Percentiles rank a stretch among this genome's conserved stretches.
Conservation (phyloP, 257 asterid genomes). For the Parsonsia alboflavescens region DNA sequence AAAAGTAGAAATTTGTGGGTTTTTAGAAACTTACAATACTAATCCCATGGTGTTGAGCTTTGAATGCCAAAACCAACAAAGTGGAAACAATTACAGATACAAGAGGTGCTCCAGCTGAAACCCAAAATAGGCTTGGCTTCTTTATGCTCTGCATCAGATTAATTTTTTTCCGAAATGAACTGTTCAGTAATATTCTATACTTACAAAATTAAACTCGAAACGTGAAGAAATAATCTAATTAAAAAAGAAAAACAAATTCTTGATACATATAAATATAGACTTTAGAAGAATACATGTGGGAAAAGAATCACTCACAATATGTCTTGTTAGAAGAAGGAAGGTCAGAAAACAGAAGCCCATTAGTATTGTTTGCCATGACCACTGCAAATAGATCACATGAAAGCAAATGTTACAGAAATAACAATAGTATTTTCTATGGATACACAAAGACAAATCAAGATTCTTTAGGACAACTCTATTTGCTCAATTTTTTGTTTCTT, state of each 20-base stretch:
- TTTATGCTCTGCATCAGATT: constrained; percentile 51
- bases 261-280: too few species aligned
- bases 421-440: neutral
- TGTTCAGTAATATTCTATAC: neutral
- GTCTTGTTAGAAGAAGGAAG: constrained; percentile 67
- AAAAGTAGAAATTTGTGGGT: neutral
- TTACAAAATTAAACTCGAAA: neutral
- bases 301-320: constrained; percentile 46
- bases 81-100: constrained; percentile 68
- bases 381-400: constrained; percentile 44
- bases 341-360: constrained; percentile 81
- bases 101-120: constrained; percentile 93
- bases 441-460: constrained; percentile 3
- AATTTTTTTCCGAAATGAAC: neutral
- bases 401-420: neutral
- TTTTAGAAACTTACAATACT: constrained; percentile 46
- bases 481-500: neutral
- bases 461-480: neutral
- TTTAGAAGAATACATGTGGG: too few species aligned
- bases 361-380: constrained; percentile 93
- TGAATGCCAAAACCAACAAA: constrained; percentile 51
- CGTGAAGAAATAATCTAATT: too few species aligned
- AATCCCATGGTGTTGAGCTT: constrained; percentile 79
- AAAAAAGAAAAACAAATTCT: too few species aligned
- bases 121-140: constrained; percentile 85